phyloP scores from a whole-genome alignment of 2,329 filamentous ascomycete genomes.

The Mycosphaerella sp. region DNA sequence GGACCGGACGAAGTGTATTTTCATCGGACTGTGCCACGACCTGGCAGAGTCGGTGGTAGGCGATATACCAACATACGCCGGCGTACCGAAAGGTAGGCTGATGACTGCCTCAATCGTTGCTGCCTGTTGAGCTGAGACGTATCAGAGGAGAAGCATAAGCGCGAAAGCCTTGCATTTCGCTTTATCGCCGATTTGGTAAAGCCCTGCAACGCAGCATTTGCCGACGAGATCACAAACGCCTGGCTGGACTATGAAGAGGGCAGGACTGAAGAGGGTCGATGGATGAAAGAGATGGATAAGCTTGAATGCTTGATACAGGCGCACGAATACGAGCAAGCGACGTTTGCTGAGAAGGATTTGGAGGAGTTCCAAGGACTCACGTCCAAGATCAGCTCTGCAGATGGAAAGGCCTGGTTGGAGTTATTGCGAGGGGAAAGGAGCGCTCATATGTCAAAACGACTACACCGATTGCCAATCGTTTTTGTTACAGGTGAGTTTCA shows the following conservation, averaged over 20 bases:
- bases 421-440: slow-evolving; percentile 3
- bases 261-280: slow-evolving; percentile 4
- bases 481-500: slow-evolving; percentile 5
- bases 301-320: slow-evolving; percentile 4
- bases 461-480: slow-evolving; percentile 4
- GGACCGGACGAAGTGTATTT: slow-evolving; percentile 10
- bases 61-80: slow-evolving; percentile 12
- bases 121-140: slow-evolving; percentile 3
- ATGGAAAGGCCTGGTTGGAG: slow-evolving; percentile 2
- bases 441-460: slow-evolving; percentile 4
- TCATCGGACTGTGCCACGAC: slow-evolving; percentile 11
- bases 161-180: slow-evolving; percentile 4
- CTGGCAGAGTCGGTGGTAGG: slow-evolving; percentile 11
- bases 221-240: slow-evolving; percentile 2
- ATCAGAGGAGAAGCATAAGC: slow-evolving; percentile 4
- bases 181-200: slow-evolving; percentile 3
- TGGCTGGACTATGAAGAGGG: slow-evolving; percentile 3
- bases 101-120: slow-evolving; percentile 3
- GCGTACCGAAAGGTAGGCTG: slow-evolving; percentile 2
- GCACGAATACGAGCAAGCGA: slow-evolving; percentile 3
- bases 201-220: slow-evolving; percentile 3
- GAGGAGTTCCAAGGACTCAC: slow-evolving; percentile 3
- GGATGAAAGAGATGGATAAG: slow-evolving; percentile 5
- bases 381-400: slow-evolving; percentile 2
- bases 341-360: slow-evolving; percentile 4